Evolutionary conservation across 1,284 basidiomycete genomes (phyloP), one percentile per base, ranked within the genome.

Genomic region (Heterobasidion parviporum): DNA sequence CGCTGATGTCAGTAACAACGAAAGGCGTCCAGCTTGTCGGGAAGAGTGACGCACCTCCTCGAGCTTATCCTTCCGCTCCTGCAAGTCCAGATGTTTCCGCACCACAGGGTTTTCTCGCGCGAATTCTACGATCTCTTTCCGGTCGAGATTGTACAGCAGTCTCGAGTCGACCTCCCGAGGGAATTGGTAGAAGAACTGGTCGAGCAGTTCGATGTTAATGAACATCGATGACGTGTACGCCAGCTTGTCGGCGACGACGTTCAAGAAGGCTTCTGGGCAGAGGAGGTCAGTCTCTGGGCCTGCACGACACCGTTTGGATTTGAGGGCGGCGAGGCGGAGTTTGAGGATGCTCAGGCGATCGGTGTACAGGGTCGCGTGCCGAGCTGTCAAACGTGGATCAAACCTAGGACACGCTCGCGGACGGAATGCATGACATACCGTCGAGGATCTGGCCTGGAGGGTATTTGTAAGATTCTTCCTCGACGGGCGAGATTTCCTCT

Each of bases 101-200:
- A 99, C 83, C 33, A 74, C 74, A 1, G 95, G 96, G 67, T 99
- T 99, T 76, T 99, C 94, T 33, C 92, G 80, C 0, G 97, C 96
- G 72, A 99, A 99, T 57, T 84, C 82, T 33, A 86, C 72, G 50
- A 98, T 90, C 68, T 96, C 92, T 50, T 78, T 79, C 5, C 92
- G 86, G 67, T 96, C 89, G 49, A 98, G 79, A 69, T 96, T 89
- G 65, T 98, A 97, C 49, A 96, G 80, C 52, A 99, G 74, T 33
- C 94, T 81, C n/a, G 92, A 91, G 69, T 99, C 95, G 59, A 99
- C 96, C 73, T 98, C 96, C 38, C 95, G 85, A 54, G 96, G 96
- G 76, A 99, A 98, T 87, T 97, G 92, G 68, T 98, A 98, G 76
- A 99, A 98, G 80, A 99, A 99, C 66, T 98, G 94, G 66, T 95